Conservation (phyloP, 78 protist species). For the slime mould (Dictyostelium discoideum) region dicty_2.7 NC_007088.5:3280501-3281000, state of each 20-base stretch:
- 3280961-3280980: no score
- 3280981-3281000: no score
- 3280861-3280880: no score
- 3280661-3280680: no score
- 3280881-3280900: no score
- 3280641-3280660: not conserved
- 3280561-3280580: constrained; percentile 88
- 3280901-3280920: no score
- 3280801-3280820: not conserved
- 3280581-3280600: constrained; percentile 81
- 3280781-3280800: not conserved
- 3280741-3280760: not conserved
- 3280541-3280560: constrained; percentile 83
- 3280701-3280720: not conserved
- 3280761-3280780: not conserved
- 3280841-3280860: no score
- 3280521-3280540: not conserved
- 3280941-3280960: no score
- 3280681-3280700: not conserved
- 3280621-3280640: constrained; percentile 6
- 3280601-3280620: constrained; percentile 2
- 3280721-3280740: not conserved
- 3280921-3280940: no score
- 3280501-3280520: constrained; percentile 23
- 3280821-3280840: no score